These are phyloP conservation scores for Bonia amplexicaulis DNA, from an alignment of 176 grass and related monocot genomes.

Conservation along the genomic window DNA sequence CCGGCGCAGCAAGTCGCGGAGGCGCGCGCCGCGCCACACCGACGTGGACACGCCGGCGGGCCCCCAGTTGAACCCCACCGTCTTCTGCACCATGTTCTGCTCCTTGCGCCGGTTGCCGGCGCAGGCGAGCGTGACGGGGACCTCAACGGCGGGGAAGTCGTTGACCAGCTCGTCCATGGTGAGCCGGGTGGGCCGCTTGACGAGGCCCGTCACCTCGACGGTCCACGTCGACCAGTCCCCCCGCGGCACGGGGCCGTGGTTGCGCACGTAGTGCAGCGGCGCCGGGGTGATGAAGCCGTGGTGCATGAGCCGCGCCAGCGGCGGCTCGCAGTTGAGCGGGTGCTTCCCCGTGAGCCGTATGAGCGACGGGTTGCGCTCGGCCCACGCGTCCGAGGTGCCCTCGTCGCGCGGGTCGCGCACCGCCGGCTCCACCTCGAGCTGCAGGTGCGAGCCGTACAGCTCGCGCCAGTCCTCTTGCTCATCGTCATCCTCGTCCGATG, in stretches of 20 bases:
- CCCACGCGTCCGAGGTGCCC: slow-evolving; percentile 68
- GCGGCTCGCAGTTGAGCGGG: slow-evolving; percentile 88
- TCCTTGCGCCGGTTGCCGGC: slow-evolving; percentile 93
- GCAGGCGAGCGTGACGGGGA: slow-evolving; percentile 68
- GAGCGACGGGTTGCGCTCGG: slow-evolving; percentile 66
- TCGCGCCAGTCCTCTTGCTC: slow-evolving; percentile 48
- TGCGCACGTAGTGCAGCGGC: slow-evolving; percentile 86
- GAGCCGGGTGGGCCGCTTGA: slow-evolving; percentile 34
- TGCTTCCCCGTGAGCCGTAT: slow-evolving; percentile 89
- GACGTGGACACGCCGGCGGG: slow-evolving; percentile 62
- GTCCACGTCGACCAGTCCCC: slow-evolving; percentile 60
- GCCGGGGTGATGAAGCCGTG: slow-evolving; percentile 91
- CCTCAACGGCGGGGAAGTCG: slow-evolving; percentile 45
- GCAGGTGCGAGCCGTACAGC: slow-evolving; percentile 32
- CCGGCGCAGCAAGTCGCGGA: slow-evolving; percentile 63
- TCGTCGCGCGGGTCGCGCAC: slow-evolving; percentile 67
- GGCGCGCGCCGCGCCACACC: slow-evolving; percentile 66
- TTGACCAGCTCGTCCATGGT: slow-evolving; percentile 63
- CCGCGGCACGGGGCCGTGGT: slow-evolving; percentile 66
- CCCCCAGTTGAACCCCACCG: slow-evolving; percentile 93
- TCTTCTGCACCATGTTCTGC: slow-evolving; percentile 87
- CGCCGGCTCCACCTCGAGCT: slow-evolving; percentile 63
- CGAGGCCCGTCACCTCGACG: slow-evolving; percentile 69
- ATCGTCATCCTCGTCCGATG: slow-evolving; percentile 40
- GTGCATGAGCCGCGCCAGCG: slow-evolving; percentile 72